Evolutionary conservation across 495 filamentous ascomycete species (phyloP), one percentile per base, ranked within the genome.

Genomic region (Penicillium antarcticum): DNA sequence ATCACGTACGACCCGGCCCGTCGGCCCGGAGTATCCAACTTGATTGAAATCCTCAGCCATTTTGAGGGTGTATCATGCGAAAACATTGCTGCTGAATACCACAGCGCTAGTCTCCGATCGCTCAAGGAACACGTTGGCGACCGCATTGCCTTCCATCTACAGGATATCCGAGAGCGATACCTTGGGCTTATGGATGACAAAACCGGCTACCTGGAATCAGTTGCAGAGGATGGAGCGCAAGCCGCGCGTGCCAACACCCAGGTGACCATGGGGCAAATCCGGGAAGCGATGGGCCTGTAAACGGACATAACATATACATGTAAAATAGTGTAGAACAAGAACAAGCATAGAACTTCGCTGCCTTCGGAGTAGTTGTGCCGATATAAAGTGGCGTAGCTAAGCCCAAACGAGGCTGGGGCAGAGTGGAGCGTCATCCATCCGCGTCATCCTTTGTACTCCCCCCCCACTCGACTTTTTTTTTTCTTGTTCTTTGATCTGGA

Each of bases 1-100:
- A 79, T 96, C 35, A 81, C 81, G 3, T 96, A 89, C 66, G 87
- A 96, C 51, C 87, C 85, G 0, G 57, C 54, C 1, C 53, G 52
- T 0, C 78, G 94, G 32, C 92, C 92, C 0, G 95, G 91, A 1
- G 85, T 98, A 0, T 83, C 91, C 14, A 98, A 97, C 66, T 72
- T 98, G 13, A 67, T 98, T 16, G 80, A 88, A 41, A 78, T 98
- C 31, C 70, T 90, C 17, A 80, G 81, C 33, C 81, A 89, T 52
- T 80, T 89, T 45, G 79, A 84, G 47, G 73, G 62, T 19, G 68
- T 63, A 26, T 67, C 69, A 29, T 78, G 78, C 17, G 66, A 75
- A 14, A 73, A 81, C 24, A 61, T 95, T n/a, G 88, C 80, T 1
- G 50, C 54, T 21, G 72, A 78, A 33, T 78, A 79, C 43, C 51